Percentiles rank a stretch among this genome's conserved stretches.
These are phyloP conservation scores for Luvunga scandens DNA, from an alignment of 345 rosid genomes.

Conservation along the genomic window DNA sequence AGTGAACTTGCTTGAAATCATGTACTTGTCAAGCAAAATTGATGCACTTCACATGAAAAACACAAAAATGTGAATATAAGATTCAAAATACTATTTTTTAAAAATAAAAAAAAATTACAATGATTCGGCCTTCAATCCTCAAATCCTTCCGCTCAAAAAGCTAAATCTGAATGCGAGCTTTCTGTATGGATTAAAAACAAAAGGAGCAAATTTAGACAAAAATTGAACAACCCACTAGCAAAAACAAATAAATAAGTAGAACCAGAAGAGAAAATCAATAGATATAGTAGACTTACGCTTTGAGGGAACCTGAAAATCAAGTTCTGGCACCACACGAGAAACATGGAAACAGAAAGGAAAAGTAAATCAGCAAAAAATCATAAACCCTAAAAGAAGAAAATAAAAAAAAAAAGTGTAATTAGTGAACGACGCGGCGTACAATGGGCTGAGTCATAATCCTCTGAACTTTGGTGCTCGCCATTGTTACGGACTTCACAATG, in stretches of 20 bases:
- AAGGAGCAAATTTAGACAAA: not conserved
- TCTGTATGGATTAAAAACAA: constrained; percentile 37
- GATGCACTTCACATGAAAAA: not conserved
- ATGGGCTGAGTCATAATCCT: constrained; percentile 87
- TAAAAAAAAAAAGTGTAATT: not conserved
- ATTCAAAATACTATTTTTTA: not conserved
- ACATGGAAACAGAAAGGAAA: not conserved
- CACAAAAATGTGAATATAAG: not conserved
- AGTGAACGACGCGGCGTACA: constrained; percentile 22
- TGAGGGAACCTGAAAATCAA: constrained; percentile 94
- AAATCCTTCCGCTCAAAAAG: constrained; percentile 92
- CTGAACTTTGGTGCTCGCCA: constrained; percentile 91
- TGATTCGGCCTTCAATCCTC: constrained; percentile 82
- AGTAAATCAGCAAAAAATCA: not conserved
- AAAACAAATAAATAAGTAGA: constrained; percentile 1
- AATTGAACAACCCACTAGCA: not conserved
- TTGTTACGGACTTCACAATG: constrained; percentile 26
- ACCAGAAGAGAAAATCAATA: not conserved
- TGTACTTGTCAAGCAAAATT: not conserved
- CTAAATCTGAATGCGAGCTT: constrained; percentile 98
- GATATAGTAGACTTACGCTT: constrained; percentile 54
- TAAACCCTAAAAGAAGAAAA: not conserved
- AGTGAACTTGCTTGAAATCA: not conserved
- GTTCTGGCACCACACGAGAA: constrained; percentile 43
- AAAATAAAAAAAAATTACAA: constrained; percentile 39